Evolutionary conservation across 352 stramenopile species (phyloP).

Genomic region (Phytophthora niederhauseri): DNA sequence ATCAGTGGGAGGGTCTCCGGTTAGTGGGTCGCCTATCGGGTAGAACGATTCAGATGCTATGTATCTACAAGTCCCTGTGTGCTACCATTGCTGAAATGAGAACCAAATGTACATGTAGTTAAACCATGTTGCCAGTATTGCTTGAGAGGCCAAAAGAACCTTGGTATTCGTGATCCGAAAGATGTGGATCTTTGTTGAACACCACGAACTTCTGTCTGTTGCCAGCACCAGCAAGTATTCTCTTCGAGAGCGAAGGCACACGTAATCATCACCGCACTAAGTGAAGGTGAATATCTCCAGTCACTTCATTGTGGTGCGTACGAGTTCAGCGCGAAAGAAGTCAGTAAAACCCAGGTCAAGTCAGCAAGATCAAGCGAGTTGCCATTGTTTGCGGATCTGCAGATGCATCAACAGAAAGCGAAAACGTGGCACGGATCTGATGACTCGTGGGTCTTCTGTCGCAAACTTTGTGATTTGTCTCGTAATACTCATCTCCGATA

Average conservation of each 20-base stretch:
- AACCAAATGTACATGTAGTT: constrained; percentile 25
- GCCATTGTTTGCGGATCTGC: neutral
- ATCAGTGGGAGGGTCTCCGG: constrained; percentile 12
- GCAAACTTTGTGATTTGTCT: neutral
- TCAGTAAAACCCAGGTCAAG: neutral
- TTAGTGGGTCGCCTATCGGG: constrained; percentile 11
- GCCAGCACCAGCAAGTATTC: no score
- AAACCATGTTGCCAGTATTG: neutral
- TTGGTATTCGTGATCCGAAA: neutral
- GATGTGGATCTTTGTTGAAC: neutral
- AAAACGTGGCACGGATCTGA: neutral
- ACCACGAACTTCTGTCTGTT: no score
- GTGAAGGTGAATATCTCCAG: neutral
- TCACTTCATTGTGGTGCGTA: neutral
- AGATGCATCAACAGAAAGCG: neutral
- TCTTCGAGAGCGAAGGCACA: neutral
- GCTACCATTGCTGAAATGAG: constrained; percentile 22
- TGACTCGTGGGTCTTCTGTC: neutral
- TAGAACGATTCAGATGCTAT: constrained; percentile 7
- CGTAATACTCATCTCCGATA: neutral
- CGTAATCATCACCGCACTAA: neutral
- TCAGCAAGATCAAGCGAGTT: neutral
- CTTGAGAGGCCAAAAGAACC: neutral
- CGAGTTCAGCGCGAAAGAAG: neutral
- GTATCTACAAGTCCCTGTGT: constrained; percentile 28